A percentile compares a stretch with the other conserved stretches of the same genome.
Conservation (phyloP, 2,329 filamentous ascomycete genomes). For the Amylocarpus encephaloides region DNA sequence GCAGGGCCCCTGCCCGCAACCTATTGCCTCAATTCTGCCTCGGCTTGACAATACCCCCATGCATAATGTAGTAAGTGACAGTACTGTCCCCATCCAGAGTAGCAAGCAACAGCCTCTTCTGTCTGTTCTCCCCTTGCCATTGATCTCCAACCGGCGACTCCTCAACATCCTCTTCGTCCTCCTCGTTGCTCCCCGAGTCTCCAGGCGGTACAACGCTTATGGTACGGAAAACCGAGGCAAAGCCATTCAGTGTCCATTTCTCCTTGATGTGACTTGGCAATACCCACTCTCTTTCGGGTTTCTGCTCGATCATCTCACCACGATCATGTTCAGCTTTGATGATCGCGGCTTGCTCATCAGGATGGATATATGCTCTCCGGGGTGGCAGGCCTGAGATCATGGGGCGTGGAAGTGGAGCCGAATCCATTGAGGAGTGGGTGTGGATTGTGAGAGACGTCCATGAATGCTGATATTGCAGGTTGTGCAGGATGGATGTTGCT, state of each 20-base stretch:
- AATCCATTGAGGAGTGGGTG: slow-evolving; percentile 38
- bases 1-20: no score
- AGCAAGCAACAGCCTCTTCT: slow-evolving; percentile 67
- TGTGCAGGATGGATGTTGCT: slow-evolving; percentile 57
- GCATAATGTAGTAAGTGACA: slow-evolving; percentile 76
- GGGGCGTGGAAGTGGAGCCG: slow-evolving; percentile 46
- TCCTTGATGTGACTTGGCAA: slow-evolving; percentile 67
- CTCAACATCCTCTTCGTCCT: slow-evolving; percentile 17
- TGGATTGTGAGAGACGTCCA: slow-evolving; percentile 60
- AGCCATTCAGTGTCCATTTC: slow-evolving; percentile 60
- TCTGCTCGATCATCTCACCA: slow-evolving; percentile 41
- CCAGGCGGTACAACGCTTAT: slow-evolving; percentile 41
- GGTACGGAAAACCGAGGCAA: slow-evolving; percentile 65
- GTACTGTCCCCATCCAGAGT: slow-evolving; percentile 76
- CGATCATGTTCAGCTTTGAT: slow-evolving; percentile 52
- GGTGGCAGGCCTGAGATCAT: slow-evolving; percentile 69
- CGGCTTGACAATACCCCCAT: slow-evolving; percentile 82
- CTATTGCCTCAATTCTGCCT: slow-evolving; percentile 60
- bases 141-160: slow-evolving; percentile 33
- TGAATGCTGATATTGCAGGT: slow-evolving; percentile 68
- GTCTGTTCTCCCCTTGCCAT: slow-evolving; percentile 41
- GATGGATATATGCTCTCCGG: slow-evolving; percentile 67
- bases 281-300: slow-evolving; percentile 66
- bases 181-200: slow-evolving; percentile 17
- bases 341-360: slow-evolving; percentile 72